Base-by-base conservation (phyloP, 495 filamentous ascomycete species). In the Daldinia decipiens region DNA sequence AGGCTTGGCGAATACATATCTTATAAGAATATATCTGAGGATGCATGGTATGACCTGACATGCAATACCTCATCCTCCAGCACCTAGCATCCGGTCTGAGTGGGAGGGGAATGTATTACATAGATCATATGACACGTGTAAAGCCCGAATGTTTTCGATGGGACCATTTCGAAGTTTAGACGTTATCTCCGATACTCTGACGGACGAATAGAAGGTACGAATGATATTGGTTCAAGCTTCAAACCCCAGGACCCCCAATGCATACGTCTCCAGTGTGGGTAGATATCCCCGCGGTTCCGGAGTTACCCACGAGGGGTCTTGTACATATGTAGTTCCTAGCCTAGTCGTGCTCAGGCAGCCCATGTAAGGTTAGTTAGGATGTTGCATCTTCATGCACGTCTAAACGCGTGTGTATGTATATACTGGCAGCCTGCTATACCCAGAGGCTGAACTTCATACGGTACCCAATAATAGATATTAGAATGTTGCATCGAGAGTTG, bases 241-340 rank as follows among this genome's bases (percentile, higher is more conserved):
- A n/a, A 50, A 55, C 60, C 61, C 62, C 45, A 45, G 47, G 9
- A 34, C 29, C 29, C 38, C 59, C 36, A 43, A 63, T 39, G 19
- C 15, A 24, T 45, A 53, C 26, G 50, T 31, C 50, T 53, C 50
- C 13, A 53, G 50, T 53, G 55, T 60, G 70, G 68, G 59, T 59
- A 71, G 68, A 71, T 29, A 13, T 11, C 59, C 70, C 70, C 70
- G 70, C 70, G 60, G 64, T 40, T 59, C 70, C 70, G 53, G 27
- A 56, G 53, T 56, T 56, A 72, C 59, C 70, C 70, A 72, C 38
- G 60, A 54, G 70, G 70, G 58, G 52, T 45, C 34, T 36, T 6
- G 11, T n/a, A n/a, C n/a, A n/a, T n/a, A n/a, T n/a, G n/a, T 17
- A n/a, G 53, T 39, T 66, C 38, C 26, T 38, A 64, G n/a, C 21